Conservation (phyloP, 169 alveolate genomes). For the Plasmodium coatneyi region DNA sequence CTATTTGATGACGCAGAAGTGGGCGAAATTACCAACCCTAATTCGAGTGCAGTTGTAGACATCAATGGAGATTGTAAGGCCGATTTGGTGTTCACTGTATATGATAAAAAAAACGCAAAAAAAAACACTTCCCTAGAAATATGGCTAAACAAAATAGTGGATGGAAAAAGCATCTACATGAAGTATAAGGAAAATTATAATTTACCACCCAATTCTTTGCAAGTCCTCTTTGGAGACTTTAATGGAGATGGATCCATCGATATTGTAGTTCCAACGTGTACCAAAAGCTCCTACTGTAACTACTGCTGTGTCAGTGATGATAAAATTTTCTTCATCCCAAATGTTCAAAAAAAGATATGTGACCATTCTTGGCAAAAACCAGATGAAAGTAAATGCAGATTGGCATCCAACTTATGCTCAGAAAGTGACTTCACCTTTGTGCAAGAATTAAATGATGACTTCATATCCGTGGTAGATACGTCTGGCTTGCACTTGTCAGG, state of each 20-base stretch:
- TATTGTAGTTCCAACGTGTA: conserved; percentile 84
- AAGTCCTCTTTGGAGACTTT: conserved; percentile 85
- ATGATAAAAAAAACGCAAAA: conserved; percentile 51
- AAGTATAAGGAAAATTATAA: conserved; percentile 31
- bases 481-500: conserved; percentile 62
- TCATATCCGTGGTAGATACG: conserved; percentile 26
- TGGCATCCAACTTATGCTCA: conserved; percentile 83
- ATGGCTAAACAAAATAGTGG: conserved; percentile 75
- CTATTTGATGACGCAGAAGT: conserved; percentile 62
- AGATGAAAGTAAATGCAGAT: conserved; percentile 81
- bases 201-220: conserved; percentile 79
- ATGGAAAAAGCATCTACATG: conserved; percentile 50
- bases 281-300: conserved; percentile 63
- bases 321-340: conserved; percentile 69
- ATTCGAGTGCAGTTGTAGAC: conserved; percentile 89
- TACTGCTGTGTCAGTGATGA: conserved; percentile 59
- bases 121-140: conserved; percentile 48
- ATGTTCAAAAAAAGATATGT: conserved; percentile 83
- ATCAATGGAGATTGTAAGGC: conserved; percentile 90
- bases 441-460: conserved; percentile 25
- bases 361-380: conserved; percentile 78
- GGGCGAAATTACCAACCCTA: conserved; percentile 81
- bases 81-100: conserved; percentile 85
- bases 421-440: conserved; percentile 80
- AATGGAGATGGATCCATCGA: conserved; percentile 89